Conservation (phyloP, 805 yeast species). For the Starmerella sirachaensis region DNA sequence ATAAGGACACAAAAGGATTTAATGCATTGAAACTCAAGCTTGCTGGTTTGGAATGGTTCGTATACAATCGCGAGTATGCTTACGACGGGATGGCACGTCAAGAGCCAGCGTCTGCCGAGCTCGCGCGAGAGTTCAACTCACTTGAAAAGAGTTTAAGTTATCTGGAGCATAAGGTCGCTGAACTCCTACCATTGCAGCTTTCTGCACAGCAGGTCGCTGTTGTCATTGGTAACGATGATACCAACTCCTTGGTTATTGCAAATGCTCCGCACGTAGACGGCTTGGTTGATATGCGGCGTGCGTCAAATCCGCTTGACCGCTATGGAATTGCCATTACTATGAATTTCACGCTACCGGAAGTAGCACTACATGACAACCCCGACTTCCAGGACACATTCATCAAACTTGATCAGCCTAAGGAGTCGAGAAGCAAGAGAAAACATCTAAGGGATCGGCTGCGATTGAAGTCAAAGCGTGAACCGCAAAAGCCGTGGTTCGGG, state of each 20-base stretch:
- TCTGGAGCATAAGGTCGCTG: conserved; percentile 18
- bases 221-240: conserved; percentile 66
- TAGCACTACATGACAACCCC: conserved; percentile 59
- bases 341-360: conserved; percentile 40
- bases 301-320: conserved; percentile 44
- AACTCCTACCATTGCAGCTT: conserved; percentile 50
- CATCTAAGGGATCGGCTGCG: too few relatives aligned
- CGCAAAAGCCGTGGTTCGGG: conserved; percentile 57
- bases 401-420: conserved; percentile 1
- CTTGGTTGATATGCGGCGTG: conserved; percentile 40
- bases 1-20: background rate
- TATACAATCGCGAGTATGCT: conserved; percentile 68
- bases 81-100: conserved; percentile 37
- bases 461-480: background rate
- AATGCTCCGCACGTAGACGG: conserved; percentile 49
- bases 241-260: conserved; percentile 58
- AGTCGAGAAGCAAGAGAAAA: too few relatives aligned
- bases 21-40: conserved; percentile 35
- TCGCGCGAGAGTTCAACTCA: conserved; percentile 7
- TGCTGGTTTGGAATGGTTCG: conserved; percentile 72
- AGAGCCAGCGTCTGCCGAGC: conserved; percentile 11
- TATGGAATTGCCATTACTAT: conserved; percentile 39
- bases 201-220: conserved; percentile 54
- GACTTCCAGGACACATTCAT: conserved; percentile 32
- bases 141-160: conserved; percentile 11